Evolutionary conservation across 345 rosid species (phyloP).

Genomic region (Psidium friedrichsthalianum): DNA sequence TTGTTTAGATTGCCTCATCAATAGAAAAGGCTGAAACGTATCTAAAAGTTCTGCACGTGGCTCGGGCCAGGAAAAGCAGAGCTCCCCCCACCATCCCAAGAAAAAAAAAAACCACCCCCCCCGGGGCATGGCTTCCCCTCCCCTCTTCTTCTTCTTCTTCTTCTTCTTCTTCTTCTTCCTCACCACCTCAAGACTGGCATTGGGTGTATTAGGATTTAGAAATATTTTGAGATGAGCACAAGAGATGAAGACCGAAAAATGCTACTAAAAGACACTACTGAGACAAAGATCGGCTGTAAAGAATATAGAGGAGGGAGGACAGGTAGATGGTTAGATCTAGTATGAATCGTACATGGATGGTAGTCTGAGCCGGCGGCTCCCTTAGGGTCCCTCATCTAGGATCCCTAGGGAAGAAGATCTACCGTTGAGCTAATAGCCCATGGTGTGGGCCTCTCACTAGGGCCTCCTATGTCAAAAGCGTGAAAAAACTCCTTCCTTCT

Average conservation of each 20-base stretch:
- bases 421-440: background rate
- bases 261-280: background rate
- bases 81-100: background rate
- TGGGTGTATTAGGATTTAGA: background rate
- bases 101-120: background rate
- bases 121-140: background rate
- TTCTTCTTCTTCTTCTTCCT: background rate
- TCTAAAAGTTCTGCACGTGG: background rate
- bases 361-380: background rate
- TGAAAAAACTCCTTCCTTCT: background rate
- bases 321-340: background rate
- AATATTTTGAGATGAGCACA: background rate
- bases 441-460: background rate
- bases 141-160: background rate
- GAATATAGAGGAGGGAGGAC: background rate
- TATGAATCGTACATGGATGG: background rate
- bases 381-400: background rate
- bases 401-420: background rate
- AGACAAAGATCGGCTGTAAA: background rate
- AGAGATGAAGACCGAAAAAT: background rate
- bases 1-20: background rate
- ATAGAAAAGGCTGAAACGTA: background rate
- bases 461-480: background rate
- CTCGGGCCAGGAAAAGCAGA: background rate
- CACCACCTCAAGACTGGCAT: background rate